Evolutionary conservation across 495 filamentous ascomycete species (phyloP).

Genomic region (Daldinia bambusicola): DNA sequence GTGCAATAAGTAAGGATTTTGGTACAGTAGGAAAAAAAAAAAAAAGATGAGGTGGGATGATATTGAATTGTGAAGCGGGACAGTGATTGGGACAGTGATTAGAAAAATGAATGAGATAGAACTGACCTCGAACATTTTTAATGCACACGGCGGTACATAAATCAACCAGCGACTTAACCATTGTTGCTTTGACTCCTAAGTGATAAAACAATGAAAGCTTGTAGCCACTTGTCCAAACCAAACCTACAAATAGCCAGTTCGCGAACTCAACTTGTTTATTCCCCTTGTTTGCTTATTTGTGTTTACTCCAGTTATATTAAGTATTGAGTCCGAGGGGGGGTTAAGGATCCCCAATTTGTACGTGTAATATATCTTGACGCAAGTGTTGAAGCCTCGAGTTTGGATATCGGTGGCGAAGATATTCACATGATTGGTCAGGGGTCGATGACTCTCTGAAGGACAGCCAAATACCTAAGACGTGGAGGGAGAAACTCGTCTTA

Average conservation of each 20-base stretch:
- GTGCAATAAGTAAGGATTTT: not conserved
- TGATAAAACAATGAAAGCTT: not conserved
- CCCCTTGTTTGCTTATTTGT: not conserved
- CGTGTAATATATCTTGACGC: not conserved
- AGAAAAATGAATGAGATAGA: not conserved
- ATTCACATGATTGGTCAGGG: not conserved
- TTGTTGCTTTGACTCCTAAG: slow-evolving; percentile 16
- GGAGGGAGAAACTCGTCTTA: not conserved
- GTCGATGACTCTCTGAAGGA: not conserved
- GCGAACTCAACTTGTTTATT: not conserved
- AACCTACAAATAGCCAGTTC: not conserved
- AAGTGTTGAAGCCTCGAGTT: not conserved
- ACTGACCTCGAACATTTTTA: slow-evolving; percentile 45
- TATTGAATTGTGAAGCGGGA: not conserved
- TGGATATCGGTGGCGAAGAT: not conserved
- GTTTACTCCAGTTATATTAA: not conserved
- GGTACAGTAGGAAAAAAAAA: not conserved
- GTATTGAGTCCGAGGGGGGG: not conserved
- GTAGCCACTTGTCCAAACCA: not conserved
- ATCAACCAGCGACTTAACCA: slow-evolving; percentile 52
- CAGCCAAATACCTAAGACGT: not conserved
- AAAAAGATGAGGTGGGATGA: slow-evolving; percentile 2
- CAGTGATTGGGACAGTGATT: not conserved
- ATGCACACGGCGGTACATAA: slow-evolving; percentile 47
- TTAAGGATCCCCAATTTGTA: not conserved